A percentile compares a stretch with the other conserved stretches of the same genome.
phyloP scores from a whole-genome alignment of 1,284 basidiomycete genomes.

The Ganoderma lingzhi region DNA sequence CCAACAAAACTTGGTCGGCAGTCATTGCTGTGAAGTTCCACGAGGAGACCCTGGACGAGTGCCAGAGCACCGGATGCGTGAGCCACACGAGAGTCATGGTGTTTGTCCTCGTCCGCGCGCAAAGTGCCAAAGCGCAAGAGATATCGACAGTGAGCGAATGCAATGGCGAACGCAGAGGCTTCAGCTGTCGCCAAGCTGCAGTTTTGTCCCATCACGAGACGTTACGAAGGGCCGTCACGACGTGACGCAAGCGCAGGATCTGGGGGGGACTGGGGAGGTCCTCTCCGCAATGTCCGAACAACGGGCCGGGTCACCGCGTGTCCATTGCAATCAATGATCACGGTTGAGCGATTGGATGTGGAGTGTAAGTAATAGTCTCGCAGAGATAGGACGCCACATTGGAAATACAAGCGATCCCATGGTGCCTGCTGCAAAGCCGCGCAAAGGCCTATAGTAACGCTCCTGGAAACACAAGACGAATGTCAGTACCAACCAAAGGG shows the following conservation, averaged over 20 bases:
- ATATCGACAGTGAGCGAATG: not conserved
- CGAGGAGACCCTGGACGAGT: conserved; percentile 34
- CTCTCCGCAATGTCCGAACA: not conserved
- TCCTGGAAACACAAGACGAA: not conserved
- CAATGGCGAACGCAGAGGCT: not conserved
- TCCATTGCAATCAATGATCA: not conserved
- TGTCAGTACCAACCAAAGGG: not conserved
- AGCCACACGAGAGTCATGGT: conserved; percentile 36
- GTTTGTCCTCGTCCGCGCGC: not conserved
- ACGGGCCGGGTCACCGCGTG: not conserved
- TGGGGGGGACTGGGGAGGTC: not conserved
- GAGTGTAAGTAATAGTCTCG: not conserved
- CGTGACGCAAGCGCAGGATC: not conserved
- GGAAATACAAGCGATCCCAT: not conserved
- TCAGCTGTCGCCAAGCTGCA: not conserved
- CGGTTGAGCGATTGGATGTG: not conserved
- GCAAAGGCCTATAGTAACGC: not conserved
- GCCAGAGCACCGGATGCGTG: conserved; percentile 39
- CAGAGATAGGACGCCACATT: not conserved
- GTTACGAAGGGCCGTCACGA: not conserved
- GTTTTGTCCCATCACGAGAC: not conserved
- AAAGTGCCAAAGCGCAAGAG: not conserved
- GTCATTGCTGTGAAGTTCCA: conserved; percentile 37
- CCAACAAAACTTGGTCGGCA: conserved; percentile 30
- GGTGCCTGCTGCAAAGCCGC: not conserved